Evolutionary conservation across 208 protist genomes (phyloP), one percentile per base, ranked within the genome.

Genomic region (Herpetomonas muscarum): DNA sequence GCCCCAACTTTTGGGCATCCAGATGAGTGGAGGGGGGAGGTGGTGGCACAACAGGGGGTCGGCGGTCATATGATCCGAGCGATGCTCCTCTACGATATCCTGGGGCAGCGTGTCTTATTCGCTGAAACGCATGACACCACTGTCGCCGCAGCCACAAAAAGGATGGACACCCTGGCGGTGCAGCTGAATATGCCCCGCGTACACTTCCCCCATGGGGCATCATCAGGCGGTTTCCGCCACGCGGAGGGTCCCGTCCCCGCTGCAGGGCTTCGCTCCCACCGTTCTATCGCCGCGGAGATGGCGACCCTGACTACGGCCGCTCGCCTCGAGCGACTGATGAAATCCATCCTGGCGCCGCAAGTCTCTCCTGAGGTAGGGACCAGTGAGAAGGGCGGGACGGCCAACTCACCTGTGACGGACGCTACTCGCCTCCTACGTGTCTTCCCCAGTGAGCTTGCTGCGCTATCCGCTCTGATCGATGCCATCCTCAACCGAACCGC

Each of bases 41-140:
- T 55, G 54, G 19, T 21, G n/a, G 21, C 25, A n/a, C 17, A 39
- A 39, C 15, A 37, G 4, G 45, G 57, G 15, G 37, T 72, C 2
- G 60, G 60, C 29, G 26, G 60, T 22, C 64, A 56, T 26, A 88
- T 88, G 64, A 55, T 72, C 25, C 83, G 83, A 25, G 83, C 83
- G 0, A 86, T 90, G 79, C 61, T 90, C 1, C 82, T 90, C 21
- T 87, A 90, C 61, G 83, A 90, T 46, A 36, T 90, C 28, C 65
- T 75, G 3, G 83, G 83, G 0, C 78, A 87, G 52, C 68, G 83
- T 28, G 76, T 90, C 2, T 57, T 90, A n/a, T 90, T 90, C 51
- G 83, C 76, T 0, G 83, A 90, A 51, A 90, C 83, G 7, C 79
- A 90, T 47, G 75, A 63, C 19, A 3, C 28, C 15, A 63, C 49